phyloP scores from a whole-genome alignment of 1,284 basidiomycete species.

The Ustilago hordei region DNA sequence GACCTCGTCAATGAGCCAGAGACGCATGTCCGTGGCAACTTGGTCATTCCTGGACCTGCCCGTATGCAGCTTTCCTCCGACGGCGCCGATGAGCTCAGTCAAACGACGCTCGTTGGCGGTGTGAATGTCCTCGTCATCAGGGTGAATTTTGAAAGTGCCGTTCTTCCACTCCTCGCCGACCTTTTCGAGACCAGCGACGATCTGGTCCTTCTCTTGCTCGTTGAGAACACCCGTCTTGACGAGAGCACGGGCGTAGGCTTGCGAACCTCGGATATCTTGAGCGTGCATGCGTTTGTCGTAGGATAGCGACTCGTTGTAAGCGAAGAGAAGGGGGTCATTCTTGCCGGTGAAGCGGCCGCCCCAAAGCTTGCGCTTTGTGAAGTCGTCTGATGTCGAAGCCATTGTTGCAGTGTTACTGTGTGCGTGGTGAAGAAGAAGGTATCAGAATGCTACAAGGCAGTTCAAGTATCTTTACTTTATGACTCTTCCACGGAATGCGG shows the following conservation, averaged over 20 bases:
- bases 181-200: constrained; percentile 80
- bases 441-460: neutral
- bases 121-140: constrained; percentile 97
- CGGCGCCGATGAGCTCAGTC: constrained; percentile 86
- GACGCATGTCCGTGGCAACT: constrained; percentile 95
- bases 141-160: constrained; percentile 64
- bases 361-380: constrained; percentile 69
- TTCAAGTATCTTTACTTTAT: neutral
- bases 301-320: constrained; percentile 77
- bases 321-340: constrained; percentile 67
- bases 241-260: constrained; percentile 92
- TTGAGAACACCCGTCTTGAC: constrained; percentile 83
- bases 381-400: constrained; percentile 57
- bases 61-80: constrained; percentile 77
- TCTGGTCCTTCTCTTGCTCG: constrained; percentile 77
- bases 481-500: constrained; percentile 4
- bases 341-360: constrained; percentile 68
- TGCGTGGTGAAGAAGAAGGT: neutral
- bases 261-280: constrained; percentile 91
- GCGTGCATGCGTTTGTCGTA: constrained; percentile 95
- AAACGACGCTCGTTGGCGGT: constrained; percentile 98
- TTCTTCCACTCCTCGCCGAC: constrained; percentile 86
- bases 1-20: constrained; percentile 91
- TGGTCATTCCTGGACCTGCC: constrained; percentile 97
- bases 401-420: constrained; percentile 10